phyloP scores from a whole-genome alignment of 2,329 filamentous ascomycete species.

The Botryotinia convoluta region DNA sequence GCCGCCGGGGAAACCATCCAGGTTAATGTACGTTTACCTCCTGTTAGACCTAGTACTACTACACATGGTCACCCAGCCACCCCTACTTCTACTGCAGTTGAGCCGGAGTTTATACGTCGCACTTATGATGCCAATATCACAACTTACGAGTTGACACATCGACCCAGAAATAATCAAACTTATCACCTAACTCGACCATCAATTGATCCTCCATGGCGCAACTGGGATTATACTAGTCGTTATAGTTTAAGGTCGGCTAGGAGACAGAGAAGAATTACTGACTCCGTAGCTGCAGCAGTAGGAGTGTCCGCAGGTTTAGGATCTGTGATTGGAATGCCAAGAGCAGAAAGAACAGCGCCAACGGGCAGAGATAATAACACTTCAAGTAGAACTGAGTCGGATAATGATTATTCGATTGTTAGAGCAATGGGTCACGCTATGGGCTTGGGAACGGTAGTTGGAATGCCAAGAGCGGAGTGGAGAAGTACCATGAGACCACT shows the following conservation, averaged over 20 bases:
- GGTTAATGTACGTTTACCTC: too few relatives aligned
- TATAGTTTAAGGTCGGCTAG: fast-evolving
- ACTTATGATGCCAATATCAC: background rate
- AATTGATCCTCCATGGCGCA: background rate
- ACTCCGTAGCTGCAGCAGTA: background rate
- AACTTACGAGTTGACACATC: background rate
- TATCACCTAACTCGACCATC: too few relatives aligned
- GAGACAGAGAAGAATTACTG: background rate
- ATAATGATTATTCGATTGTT: background rate
- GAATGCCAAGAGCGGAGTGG: background rate
- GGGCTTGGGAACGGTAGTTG: background rate
- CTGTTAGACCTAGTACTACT: background rate
- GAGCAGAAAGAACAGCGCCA: background rate
- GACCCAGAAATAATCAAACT: background rate
- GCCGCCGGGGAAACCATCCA: fast-evolving
- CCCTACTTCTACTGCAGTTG: background rate
- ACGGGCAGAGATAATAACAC: fast-evolving
- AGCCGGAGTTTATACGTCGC: background rate
- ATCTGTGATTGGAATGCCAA: background rate
- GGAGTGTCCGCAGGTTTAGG: background rate
- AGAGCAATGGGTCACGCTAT: background rate
- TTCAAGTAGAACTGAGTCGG: background rate
- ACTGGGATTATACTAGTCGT: background rate
- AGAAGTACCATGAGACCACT: background rate
- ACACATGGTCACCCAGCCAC: background rate